Percentiles rank a stretch among this genome's conserved stretches.
Conservation (phyloP, 2,329 filamentous ascomycete genomes). For the Aspergillus persii region DNA sequence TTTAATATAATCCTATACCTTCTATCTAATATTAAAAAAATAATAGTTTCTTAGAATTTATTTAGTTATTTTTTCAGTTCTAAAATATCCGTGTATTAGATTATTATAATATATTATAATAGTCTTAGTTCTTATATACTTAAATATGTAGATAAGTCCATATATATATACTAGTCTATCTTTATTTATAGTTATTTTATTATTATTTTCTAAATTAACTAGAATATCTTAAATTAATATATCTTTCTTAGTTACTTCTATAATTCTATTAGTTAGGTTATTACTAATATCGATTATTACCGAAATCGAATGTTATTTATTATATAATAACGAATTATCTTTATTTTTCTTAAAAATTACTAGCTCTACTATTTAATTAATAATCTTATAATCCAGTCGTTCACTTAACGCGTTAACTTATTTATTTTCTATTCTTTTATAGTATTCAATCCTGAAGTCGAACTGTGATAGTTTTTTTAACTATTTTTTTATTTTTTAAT, state of each 20-base stretch:
- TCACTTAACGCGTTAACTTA: neutral
- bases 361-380: neutral
- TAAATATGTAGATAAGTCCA: neutral
- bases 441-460: neutral
- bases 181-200: too few relatives aligned
- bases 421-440: neutral
- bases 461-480: neutral
- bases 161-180: neutral
- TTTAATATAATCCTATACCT: neutral
- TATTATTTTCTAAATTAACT: neutral
- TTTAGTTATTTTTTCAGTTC: neutral
- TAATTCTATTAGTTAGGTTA: neutral
- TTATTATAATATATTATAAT: constrained; percentile 1
- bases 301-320: neutral
- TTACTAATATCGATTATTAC: neutral
- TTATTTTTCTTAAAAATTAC: neutral
- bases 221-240: neutral
- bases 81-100: neutral
- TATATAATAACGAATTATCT: neutral
- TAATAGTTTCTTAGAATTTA: neutral
- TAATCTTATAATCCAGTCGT: neutral
- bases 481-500: neutral
- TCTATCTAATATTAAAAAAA: neutral
- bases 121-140: neutral
- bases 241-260: neutral